Evolutionary conservation across 495 filamentous ascomycete genomes (phyloP).

Genomic region (Aspergillus campestris): DNA sequence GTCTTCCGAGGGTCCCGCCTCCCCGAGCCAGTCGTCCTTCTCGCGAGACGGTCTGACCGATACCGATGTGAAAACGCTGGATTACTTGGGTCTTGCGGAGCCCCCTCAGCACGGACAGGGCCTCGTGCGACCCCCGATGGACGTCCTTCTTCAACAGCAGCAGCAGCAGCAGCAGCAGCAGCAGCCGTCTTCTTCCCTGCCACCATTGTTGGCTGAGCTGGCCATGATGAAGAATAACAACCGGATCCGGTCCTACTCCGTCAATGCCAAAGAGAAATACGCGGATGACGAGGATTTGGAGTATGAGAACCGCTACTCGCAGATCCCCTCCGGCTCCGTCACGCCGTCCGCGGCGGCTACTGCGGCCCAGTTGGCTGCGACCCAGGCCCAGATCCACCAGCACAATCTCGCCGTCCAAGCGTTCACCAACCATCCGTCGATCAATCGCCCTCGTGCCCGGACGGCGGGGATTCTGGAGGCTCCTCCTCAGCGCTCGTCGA

Average conservation of each 20-base stretch:
- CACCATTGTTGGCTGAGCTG: conserved; percentile 71
- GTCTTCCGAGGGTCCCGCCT: conserved; percentile 82
- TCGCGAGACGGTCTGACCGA: conserved; percentile 81
- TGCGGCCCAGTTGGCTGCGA: conserved; percentile 65
- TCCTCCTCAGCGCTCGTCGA: conserved; percentile 61
- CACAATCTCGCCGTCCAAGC: conserved; percentile 93
- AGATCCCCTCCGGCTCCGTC: conserved; percentile 58
- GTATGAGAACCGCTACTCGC: conserved; percentile 47
- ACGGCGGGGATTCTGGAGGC: conserved; percentile 87
- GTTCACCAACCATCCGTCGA: conserved; percentile 73
- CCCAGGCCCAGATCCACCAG: conserved; percentile 83
- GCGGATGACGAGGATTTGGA: conserved; percentile 88
- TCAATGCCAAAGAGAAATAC: conserved; percentile 98
- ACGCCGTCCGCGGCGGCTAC: conserved; percentile 61
- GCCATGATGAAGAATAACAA: conserved; percentile 71
- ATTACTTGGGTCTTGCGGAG: conserved; percentile 91
- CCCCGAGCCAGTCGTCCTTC: conserved; percentile 82
- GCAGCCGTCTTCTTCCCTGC: conserved; percentile 43
- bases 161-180: conserved; percentile 53
- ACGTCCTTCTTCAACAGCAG: conserved; percentile 39
- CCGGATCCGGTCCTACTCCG: conserved; percentile 91
- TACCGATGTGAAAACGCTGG: conserved; percentile 86
- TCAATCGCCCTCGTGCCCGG: conserved; percentile 76
- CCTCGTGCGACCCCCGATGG: conserved; percentile 49
- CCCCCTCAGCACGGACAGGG: conserved; percentile 77